A percentile compares a stretch with the other conserved stretches of the same genome.
Conservation (phyloP, 129 eudicot species). For the Rutidosis leptorrhynchoides region DNA sequence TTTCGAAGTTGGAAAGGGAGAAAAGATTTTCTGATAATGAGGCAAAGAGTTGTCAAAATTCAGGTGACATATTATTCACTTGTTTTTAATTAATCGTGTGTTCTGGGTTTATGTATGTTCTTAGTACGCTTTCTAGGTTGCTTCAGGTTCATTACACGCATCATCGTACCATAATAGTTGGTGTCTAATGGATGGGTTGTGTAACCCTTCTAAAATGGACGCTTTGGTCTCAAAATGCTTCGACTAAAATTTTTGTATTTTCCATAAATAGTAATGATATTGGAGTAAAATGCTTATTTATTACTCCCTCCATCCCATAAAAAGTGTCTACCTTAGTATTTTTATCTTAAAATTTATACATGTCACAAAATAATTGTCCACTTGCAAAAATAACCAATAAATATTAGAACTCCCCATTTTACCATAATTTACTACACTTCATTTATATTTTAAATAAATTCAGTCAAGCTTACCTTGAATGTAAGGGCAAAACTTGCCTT, state of each 20-base stretch:
- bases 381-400: too few relatives aligned
- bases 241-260: neutral
- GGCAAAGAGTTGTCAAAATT: conserved; percentile 85
- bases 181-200: neutral
- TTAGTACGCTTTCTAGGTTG: neutral
- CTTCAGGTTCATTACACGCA: neutral
- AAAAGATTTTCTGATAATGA: conserved; percentile 69
- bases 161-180: neutral
- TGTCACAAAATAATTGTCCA: too few relatives aligned
- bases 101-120: neutral
- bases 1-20: conserved; percentile 85
- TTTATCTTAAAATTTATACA: too few relatives aligned
- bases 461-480: too few relatives aligned
- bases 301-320: too few relatives aligned
- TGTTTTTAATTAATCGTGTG: neutral
- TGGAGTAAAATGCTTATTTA: neutral
- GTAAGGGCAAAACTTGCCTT: too few relatives aligned
- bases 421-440: too few relatives aligned
- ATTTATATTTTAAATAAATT: too few relatives aligned
- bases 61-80: conserved; percentile 47
- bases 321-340: too few relatives aligned
- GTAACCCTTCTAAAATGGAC: neutral
- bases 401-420: too few relatives aligned
- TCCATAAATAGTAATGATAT: neutral
- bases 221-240: neutral